Base-by-base conservation (phyloP, 805 yeast genomes). In the Kluyveromyces dobzhanskii region DNA sequence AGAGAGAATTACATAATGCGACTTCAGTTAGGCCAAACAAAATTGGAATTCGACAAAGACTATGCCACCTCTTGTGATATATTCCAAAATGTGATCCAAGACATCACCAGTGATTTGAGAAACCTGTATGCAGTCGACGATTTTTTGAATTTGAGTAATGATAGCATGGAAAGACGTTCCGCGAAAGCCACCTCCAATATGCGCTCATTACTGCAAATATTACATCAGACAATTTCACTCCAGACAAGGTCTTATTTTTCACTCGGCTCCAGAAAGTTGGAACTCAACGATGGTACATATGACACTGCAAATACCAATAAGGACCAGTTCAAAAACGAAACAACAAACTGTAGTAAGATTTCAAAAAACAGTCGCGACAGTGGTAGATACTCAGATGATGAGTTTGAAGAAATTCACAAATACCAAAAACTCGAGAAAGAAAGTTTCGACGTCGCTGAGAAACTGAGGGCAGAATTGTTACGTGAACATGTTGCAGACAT, bases 221-320 rank as follows among this genome's bases (percentile, higher is more conserved):
- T 85, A 12, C 97, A 92, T 55, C 78, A 88, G 37, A 70, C 80
- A 32, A 81, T 75, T 53, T 90, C 87, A 53, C 75, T 86, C 44
- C 64, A 83, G 18, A 96, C 85, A 0, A 57, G 61, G 1, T 56
- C 52, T 11, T 54, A 54, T 33, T 59, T 56, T 31, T 48, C 49
- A 32, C 17, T 49, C 16, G 63, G 61, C 19, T 53, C 59, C 3
- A 44, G 50, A 13, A 48, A 44, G 38, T 32, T 58, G 9, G 61
- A 54, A 32, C 32, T 41, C 3, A 48, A 50, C 12, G 55, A 54
- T 44, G 53, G 53, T 25, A 49, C 47, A 17, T 60, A 62, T 30
- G 60, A 57, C 19, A 47, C 27, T 45, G 42, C 24, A 21, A 21
- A 21, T 21, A 21, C 6, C 24, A 21, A 21, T 9, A 21, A 21